Base-by-base conservation (phyloP, 2,329 filamentous ascomycete genomes). In the Emericellopsis cladophorae region DNA sequence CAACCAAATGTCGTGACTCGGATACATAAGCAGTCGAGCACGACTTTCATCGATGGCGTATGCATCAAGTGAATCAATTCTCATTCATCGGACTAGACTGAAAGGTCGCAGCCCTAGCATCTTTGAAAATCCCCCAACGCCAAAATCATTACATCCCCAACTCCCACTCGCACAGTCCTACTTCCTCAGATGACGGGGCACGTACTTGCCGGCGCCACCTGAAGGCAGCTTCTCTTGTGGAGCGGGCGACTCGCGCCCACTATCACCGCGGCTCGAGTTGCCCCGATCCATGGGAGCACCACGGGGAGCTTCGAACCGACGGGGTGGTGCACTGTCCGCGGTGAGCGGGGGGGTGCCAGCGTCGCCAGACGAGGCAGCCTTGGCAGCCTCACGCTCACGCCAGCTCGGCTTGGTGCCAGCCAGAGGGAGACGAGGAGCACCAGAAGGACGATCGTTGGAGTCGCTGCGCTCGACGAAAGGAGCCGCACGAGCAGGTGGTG, bases 341-440 rank as follows among this genome's bases (percentile, higher is more conserved):
- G 22, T 22, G 18, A 10, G 59, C 51, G 26, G 26, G 6, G 26
- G 26, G 9, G 26, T 12, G 12, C 26, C 26, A 29, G 58, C 54
- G 11, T 51, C 51, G n/a, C 53, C 53, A 12, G 49, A 53, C 9
- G 55, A 51, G 31, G 37, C 9, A 37, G 64, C 56, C 51, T 52
- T 70, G 45, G 67, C 63, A 39, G 75, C 76, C 60, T 86, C 74
- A 52, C 81, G 79, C 26, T 87, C 82, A 58, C 83, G 79, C 84
- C 83, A 88, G 51, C 72, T 76, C 41, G 77, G 68, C 64, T 78
- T 81, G 56, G 57, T 67, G 49, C 76, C 74, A 45, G 73, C 62
- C 41, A 87, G 72, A 40, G 67, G 60, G 46, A 87, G 67, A 46
- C 69, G 72, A 32, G 80, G 81, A 37, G 78, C 78, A 44, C 62